These are phyloP conservation scores for Fusarium floridanum DNA, from an alignment of 2,329 filamentous ascomycete genomes.

Conservation along the genomic window DNA sequence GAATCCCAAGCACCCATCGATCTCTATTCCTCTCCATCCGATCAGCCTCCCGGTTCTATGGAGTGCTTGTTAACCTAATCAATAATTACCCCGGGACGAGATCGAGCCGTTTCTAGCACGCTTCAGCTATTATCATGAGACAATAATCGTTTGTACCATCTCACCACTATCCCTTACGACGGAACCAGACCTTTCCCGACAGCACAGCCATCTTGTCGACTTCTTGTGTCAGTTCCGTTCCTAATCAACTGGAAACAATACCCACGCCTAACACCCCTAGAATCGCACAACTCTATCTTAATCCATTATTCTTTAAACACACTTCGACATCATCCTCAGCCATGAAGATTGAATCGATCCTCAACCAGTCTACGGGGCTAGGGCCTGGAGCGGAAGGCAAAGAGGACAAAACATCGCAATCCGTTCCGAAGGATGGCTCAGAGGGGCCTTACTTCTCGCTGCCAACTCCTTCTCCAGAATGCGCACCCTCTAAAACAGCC, in stretches of 20 bases:
- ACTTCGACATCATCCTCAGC: conserved; percentile 2
- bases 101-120: conserved; percentile 25
- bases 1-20: conserved; percentile 30
- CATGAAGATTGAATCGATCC: conserved; percentile 40
- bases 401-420: conserved; percentile 21
- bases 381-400: conserved; percentile 17
- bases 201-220: conserved; percentile 27
- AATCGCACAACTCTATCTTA: conserved; percentile 14
- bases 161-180: conserved; percentile 23
- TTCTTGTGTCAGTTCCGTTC: conserved; percentile 14
- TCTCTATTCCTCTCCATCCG: conserved; percentile 16
- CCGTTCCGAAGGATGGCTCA: conserved; percentile 12
- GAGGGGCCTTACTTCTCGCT: conserved; percentile 39
- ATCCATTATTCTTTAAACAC: conserved; percentile 10
- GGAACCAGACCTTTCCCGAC: conserved; percentile 22
- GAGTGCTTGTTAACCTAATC: conserved; percentile 37
- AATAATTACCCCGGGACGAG: conserved; percentile 40
- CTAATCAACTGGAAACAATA: not conserved
- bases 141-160: conserved; percentile 31
- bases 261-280: conserved; percentile 13
- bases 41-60: conserved; percentile 17
- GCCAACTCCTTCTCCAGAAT: conserved; percentile 53
- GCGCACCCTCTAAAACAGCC: conserved; percentile 39
- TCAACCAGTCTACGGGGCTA: conserved; percentile 42
- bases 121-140: conserved; percentile 30